Base-by-base conservation (phyloP, 2,329 filamentous ascomycete genomes). In the Neurospora sp. region DNA sequence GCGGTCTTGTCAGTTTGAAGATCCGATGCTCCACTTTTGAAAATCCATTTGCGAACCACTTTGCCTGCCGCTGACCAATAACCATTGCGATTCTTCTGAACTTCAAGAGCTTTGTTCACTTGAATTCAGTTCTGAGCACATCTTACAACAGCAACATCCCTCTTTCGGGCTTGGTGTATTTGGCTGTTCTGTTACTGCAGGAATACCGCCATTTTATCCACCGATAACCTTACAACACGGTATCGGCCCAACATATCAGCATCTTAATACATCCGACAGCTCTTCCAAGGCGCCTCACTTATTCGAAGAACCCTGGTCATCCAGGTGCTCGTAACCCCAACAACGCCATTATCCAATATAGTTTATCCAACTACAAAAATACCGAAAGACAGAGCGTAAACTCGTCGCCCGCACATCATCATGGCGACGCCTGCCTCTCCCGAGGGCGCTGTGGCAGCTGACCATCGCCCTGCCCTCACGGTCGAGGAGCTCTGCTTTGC, bases 401-500 rank as follows among this genome's bases (percentile, higher is more conserved):
- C 46, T 57, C 12, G 12, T 15, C 23, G 12, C 46, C 46, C 5
- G 11, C 23, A 57, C 46, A 57, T 57, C 43, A 62, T 62, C 52
- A 62, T 62, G 52, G 52, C 23, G 52, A 33, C 52, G 52, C 52
- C 23, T 62, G 11, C 52, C 52, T 23, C 52, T 15, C 23, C 52
- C 23, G 52, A 62, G 52, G 52, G 65, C 39, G 70, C 70, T 36
- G 66, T 67, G 66, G 70, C 67, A 11, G 46, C 66, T 0, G 65
- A 70, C 28, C 62, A 66, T 17, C 69, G 43, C 1, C 75, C 71
- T 12, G 67, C 74, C 8, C 39, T 73, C 77, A 85, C 85, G 43
- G 88, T 89, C 75, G 88, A 90, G 78, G 88, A 90, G 80, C 82
- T 88, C 71, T 85, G 83, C 77, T 89, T 90, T 78, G 83, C 84